Conservation (phyloP, 352 stramenopile genomes). For the Elongisporangium prolatum region DNA sequence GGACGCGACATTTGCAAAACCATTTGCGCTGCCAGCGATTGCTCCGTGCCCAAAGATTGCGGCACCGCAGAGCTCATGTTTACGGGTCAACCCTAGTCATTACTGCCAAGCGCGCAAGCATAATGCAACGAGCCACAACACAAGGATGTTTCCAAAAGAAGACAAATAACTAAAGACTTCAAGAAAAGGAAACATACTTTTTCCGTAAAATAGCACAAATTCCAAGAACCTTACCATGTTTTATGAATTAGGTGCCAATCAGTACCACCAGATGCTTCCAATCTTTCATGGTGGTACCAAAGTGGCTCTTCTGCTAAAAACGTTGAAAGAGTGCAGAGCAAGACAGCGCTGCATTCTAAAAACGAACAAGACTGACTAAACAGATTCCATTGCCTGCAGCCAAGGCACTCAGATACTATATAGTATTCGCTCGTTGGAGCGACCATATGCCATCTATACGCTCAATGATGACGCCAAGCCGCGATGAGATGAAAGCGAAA, state of each 20-base stretch:
- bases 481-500: too few species aligned
- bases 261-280: background rate
- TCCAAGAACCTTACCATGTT: background rate
- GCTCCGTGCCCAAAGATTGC: background rate
- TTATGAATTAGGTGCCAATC: background rate
- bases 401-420: too few species aligned
- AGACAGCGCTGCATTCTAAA: background rate
- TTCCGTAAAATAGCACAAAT: too few species aligned
- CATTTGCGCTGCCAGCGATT: background rate
- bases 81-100: background rate
- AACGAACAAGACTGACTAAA: background rate
- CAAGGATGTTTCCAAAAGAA: too few species aligned
- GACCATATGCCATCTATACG: too few species aligned
- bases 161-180: too few species aligned
- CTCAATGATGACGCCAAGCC: background rate
- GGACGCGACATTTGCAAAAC: background rate
- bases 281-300: background rate
- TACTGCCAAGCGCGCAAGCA: background rate
- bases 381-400: background rate
- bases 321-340: background rate
- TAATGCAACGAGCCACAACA: background rate
- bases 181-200: too few species aligned
- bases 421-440: too few species aligned
- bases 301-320: background rate
- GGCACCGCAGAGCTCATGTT: background rate